phyloP scores from a whole-genome alignment of 2,329 filamentous ascomycete genomes.

The Neonectria magnoliae region DNA sequence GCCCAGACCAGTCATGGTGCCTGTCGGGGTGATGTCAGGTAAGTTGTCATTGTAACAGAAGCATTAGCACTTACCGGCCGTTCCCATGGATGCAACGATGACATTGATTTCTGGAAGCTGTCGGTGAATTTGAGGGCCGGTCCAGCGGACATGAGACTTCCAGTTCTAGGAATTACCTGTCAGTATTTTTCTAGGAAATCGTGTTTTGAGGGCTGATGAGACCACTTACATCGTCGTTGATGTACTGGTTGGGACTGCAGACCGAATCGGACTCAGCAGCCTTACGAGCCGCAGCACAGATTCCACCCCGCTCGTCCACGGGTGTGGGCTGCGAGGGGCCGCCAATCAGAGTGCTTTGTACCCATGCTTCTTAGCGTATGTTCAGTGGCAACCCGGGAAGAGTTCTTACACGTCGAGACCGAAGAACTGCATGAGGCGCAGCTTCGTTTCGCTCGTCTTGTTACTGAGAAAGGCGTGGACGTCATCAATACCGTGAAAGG shows the following conservation, averaged over 20 bases:
- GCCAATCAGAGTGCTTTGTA: slow-evolving; percentile 44
- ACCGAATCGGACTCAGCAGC: slow-evolving; percentile 43
- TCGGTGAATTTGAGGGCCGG: slow-evolving; percentile 65
- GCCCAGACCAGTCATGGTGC: slow-evolving; percentile 60
- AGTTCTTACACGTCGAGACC: slow-evolving; percentile 46
- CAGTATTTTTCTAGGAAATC: not conserved
- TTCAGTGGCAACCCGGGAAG: too few species aligned
- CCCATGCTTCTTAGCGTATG: slow-evolving; percentile 9
- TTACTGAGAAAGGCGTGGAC: slow-evolving; percentile 60
- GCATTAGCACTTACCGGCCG: slow-evolving; percentile 40
- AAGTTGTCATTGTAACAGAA: too few species aligned
- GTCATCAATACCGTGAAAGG: slow-evolving; percentile 51
- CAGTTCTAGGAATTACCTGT: slow-evolving; percentile 54
- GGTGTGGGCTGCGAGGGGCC: slow-evolving; percentile 48
- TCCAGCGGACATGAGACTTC: slow-evolving; percentile 66
- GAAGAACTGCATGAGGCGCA: slow-evolving; percentile 48
- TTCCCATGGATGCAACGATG: slow-evolving; percentile 66
- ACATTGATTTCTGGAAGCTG: slow-evolving; percentile 67
- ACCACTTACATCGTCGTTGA: slow-evolving; percentile 45
- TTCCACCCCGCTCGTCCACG: slow-evolving; percentile 46
- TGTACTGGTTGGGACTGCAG: slow-evolving; percentile 48
- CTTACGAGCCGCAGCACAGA: slow-evolving; percentile 43
- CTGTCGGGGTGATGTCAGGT: slow-evolving; percentile 2
- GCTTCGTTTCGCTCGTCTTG: slow-evolving; percentile 51
- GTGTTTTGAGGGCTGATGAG: not conserved